These are phyloP conservation scores for Pythium brassicae DNA, from an alignment of 352 stramenopile species.

Conservation along the genomic window DNA sequence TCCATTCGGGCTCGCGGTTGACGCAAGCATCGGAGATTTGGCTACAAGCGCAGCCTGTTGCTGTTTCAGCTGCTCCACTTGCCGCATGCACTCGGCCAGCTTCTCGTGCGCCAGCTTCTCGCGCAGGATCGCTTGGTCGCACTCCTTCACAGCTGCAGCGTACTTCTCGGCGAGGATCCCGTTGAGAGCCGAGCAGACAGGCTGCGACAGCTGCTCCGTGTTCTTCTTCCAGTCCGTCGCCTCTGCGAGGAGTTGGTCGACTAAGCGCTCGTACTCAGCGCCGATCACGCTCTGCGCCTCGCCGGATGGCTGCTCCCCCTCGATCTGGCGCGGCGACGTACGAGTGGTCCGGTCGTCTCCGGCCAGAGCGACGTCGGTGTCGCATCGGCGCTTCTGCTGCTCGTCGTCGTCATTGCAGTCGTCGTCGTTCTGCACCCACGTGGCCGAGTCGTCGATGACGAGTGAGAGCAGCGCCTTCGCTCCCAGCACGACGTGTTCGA, in stretches of 20 bases:
- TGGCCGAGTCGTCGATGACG: constrained; percentile 59
- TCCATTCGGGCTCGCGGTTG: background rate
- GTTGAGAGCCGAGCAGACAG: constrained; percentile 22
- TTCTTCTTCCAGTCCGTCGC: constrained; percentile 11
- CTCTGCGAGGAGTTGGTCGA: constrained; percentile 16
- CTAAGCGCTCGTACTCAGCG: constrained; percentile 1
- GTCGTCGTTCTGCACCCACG: constrained; percentile 73
- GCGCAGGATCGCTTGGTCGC: constrained; percentile 33
- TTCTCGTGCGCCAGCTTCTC: constrained; percentile 25
- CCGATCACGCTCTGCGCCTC: background rate
- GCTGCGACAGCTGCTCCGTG: constrained; percentile 1
- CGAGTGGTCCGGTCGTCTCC: background rate
- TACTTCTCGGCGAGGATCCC: constrained; percentile 44
- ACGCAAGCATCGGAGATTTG: too few relatives aligned
- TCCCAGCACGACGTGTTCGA: constrained; percentile 64
- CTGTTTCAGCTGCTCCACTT: constrained; percentile 13
- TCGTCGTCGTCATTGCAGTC: constrained; percentile 45
- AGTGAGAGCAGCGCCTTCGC: constrained; percentile 64
- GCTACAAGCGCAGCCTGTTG: background rate
- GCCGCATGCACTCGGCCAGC: constrained; percentile 21
- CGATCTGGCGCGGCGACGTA: background rate
- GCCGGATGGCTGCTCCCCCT: background rate
- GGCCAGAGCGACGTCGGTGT: constrained; percentile 4
- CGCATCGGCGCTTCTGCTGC: constrained; percentile 11
- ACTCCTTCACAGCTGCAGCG: constrained; percentile 25